A percentile compares a stretch with the other conserved stretches of the same genome.
These are phyloP conservation scores for Ustilago tritici DNA, from an alignment of 1,284 basidiomycete species.

Conservation along the genomic window DNA sequence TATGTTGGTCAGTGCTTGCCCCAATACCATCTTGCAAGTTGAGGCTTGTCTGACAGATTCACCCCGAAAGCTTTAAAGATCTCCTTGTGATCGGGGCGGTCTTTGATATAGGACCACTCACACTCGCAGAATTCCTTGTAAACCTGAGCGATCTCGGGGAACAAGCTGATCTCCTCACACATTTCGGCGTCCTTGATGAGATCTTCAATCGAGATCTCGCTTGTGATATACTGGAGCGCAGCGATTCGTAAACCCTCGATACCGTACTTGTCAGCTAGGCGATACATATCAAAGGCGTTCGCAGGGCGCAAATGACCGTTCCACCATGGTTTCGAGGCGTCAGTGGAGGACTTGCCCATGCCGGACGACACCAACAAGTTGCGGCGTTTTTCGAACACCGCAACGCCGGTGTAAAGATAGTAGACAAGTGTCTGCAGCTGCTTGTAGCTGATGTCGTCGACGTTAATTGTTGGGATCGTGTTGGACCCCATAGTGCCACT, in stretches of 20 bases:
- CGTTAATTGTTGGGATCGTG: background rate
- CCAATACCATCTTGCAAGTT: background rate
- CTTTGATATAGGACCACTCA: background rate
- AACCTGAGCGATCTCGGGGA: too few relatives aligned
- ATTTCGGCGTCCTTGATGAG: too few relatives aligned
- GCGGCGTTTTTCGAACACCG: background rate
- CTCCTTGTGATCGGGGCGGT: background rate
- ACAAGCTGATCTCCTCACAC: too few relatives aligned
- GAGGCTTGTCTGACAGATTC: background rate
- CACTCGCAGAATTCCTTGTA: too few relatives aligned
- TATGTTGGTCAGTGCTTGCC: background rate
- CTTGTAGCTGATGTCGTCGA: background rate
- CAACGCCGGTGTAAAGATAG: background rate
- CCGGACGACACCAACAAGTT: background rate
- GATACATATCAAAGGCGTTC: too few relatives aligned
- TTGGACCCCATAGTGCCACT: background rate
- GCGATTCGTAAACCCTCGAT: too few relatives aligned
- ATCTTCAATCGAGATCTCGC: too few relatives aligned
- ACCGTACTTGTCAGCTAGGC: too few relatives aligned
- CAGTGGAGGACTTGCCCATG: too few relatives aligned
- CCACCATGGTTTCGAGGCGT: background rate
- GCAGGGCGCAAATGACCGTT: background rate
- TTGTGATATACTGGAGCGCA: too few relatives aligned
- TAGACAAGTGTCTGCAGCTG: background rate
- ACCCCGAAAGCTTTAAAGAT: constrained; percentile 3